Evolutionary conservation across 2,329 filamentous ascomycete genomes (phyloP), one percentile per base, ranked within the genome.

Genomic region (Alternaria sp.): DNA sequence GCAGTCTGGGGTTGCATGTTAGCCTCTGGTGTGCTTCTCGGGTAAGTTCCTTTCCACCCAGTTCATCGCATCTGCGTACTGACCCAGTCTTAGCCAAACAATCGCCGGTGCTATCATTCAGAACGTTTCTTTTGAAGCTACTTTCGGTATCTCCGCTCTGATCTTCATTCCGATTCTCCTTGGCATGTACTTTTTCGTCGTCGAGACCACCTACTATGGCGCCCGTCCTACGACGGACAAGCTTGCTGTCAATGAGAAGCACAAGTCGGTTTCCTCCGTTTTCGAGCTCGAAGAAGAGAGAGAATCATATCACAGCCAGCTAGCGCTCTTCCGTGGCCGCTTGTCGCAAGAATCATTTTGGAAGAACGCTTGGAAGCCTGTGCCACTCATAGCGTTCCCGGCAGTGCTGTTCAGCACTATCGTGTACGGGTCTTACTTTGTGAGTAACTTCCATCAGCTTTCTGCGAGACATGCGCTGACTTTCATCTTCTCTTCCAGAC

Each of bases 361-460:
- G 75, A 77, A 74, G 54, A 73, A 71, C 21, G 69, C 61, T 9
- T 72, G 70, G 66, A 77, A 77, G 3, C 95, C 94, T 0, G 90
- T 97, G 57, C 92, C 92, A 0, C 86, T 97, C 1, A 90, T 97
- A 70, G 79, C 91, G 3, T 94, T 97, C 76, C 94, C 94, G 0
- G 92, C 92, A 5, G 93, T 97, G 65, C 81, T 97, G 19, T 97
- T 93, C 92, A 86, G 85, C 12, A 88, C 86, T 67, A 83, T 97
- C 6, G 92, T 93, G 40, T 94, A 97, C 82, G 93, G 93, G 5
- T 88, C 91, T 3, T 88, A 97, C 77, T 97, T 97, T 74, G 40
- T 56, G 9, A 15, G 32, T 12, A 5, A 32, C 17, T 1, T 6
- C n/a, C 30, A 36, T 8, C 3, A 19, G 12, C 9, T 8, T 49